A percentile compares a stretch with the other conserved stretches of the same genome.
phyloP scores from a whole-genome alignment of 352 stramenopile genomes.

The Globisporangium solare region DNA sequence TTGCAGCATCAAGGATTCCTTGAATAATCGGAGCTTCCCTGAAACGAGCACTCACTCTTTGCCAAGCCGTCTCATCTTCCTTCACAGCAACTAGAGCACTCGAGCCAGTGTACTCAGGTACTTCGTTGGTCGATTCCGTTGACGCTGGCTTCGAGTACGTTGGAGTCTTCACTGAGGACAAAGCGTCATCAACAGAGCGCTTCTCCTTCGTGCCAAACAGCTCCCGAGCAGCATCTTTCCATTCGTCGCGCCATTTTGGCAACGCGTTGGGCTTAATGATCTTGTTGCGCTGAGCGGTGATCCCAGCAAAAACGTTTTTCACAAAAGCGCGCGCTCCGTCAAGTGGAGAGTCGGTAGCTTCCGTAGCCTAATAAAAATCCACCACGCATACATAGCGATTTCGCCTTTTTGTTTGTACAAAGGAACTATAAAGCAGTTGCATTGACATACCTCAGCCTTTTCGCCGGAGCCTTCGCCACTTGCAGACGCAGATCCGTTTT shows the following conservation, averaged over 20 bases:
- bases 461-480: background rate
- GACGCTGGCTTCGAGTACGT: constrained; percentile 29
- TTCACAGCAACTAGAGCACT: constrained; percentile 87
- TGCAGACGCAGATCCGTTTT: constrained; percentile 1
- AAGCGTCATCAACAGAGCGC: constrained; percentile 66
- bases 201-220: constrained; percentile 76
- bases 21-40: constrained; percentile 94
- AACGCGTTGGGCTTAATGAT: constrained; percentile 47
- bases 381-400: too few species aligned
- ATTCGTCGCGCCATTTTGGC: constrained; percentile 55
- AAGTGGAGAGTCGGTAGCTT: constrained; percentile 12
- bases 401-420: too few species aligned
- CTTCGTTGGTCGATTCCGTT: constrained; percentile 29
- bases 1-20: constrained; percentile 78
- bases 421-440: too few species aligned
- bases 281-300: constrained; percentile 52
- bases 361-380: too few species aligned
- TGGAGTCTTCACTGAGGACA: constrained; percentile 60
- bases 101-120: constrained; percentile 58
- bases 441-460: constrained; percentile 4
- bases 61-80: constrained; percentile 92
- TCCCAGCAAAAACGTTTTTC: constrained; percentile 48
- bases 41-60: constrained; percentile 92
- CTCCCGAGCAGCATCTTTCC: constrained; percentile 67
- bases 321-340: constrained; percentile 48